phyloP scores from a whole-genome alignment of 1,284 basidiomycete genomes.

The Mycosarcoma mackinlayi region DNA sequence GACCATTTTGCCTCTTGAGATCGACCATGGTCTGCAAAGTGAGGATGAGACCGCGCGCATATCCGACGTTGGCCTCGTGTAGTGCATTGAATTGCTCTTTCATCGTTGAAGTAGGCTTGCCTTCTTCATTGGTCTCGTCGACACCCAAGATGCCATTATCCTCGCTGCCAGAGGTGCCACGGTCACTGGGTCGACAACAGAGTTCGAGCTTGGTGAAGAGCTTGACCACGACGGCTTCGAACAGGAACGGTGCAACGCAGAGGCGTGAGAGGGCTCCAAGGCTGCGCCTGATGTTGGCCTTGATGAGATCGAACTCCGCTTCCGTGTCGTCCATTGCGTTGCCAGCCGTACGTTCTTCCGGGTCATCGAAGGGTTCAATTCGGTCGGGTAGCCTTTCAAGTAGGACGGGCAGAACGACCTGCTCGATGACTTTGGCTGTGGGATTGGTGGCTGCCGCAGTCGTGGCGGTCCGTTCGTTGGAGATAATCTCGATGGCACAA shows the following conservation, averaged over 20 bases:
- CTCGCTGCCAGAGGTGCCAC: constrained; percentile 12
- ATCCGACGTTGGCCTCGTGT: constrained; percentile 56
- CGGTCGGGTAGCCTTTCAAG: constrained; percentile 52
- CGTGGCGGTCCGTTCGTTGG: constrained; percentile 77
- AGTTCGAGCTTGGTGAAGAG: constrained; percentile 84
- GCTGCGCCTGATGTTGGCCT: constrained; percentile 71
- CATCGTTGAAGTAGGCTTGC: constrained; percentile 73
- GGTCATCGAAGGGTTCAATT: constrained; percentile 33
- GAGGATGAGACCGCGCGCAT: constrained; percentile 60
- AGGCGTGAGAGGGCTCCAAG: constrained; percentile 80
- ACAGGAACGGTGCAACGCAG: constrained; percentile 80
- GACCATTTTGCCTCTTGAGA: constrained; percentile 44
- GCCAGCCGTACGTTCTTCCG: constrained; percentile 21
- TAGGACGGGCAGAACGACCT: constrained; percentile 70
- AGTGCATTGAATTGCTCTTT: constrained; percentile 67
- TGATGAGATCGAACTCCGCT: constrained; percentile 33
- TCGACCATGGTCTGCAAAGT: constrained; percentile 62
- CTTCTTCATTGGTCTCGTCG: constrained; percentile 80
- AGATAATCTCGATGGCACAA: constrained; percentile 37
- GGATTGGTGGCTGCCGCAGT: constrained; percentile 78
- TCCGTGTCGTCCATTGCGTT: constrained; percentile 42
- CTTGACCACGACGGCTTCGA: constrained; percentile 84
- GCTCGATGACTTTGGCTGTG: constrained; percentile 77
- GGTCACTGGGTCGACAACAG: constrained; percentile 77
- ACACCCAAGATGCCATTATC: constrained; percentile 70